phyloP scores from a whole-genome alignment of 768 basidiomycete species.

The Tylopilus felleus region DNA sequence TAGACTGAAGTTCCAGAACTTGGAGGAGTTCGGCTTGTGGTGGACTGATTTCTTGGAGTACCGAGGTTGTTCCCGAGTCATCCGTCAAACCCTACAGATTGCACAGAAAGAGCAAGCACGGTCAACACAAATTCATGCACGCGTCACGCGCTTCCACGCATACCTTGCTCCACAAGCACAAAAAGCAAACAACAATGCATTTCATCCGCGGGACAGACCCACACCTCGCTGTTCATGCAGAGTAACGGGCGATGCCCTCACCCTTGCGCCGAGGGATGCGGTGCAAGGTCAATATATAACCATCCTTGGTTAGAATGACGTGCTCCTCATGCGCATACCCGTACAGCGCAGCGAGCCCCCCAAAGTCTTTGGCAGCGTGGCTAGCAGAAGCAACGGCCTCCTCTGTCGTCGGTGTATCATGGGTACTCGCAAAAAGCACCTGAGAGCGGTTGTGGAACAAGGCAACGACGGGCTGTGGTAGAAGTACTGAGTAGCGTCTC shows the following conservation, averaged over 20 bases:
- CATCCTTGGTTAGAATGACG: constrained; percentile 81
- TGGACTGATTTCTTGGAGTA: constrained; percentile 83
- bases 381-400: constrained; percentile 37
- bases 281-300: constrained; percentile 79
- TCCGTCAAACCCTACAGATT: constrained; percentile 61
- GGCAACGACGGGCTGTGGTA: constrained; percentile 59
- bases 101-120: background rate
- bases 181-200: constrained; percentile 72
- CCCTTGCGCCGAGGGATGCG: constrained; percentile 63
- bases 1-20: constrained; percentile 80
- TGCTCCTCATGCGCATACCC: constrained; percentile 79
- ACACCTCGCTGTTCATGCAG: constrained; percentile 81
- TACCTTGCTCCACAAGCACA: constrained; percentile 67
- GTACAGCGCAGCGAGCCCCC: constrained; percentile 63
- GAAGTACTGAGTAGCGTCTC: constrained; percentile 55
- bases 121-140: background rate
- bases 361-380: constrained; percentile 47
- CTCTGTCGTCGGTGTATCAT: constrained; percentile 19
- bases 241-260: constrained; percentile 26
- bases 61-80: constrained; percentile 85
- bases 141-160: background rate
- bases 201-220: constrained; percentile 74
- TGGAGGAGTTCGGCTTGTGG: constrained; percentile 58
- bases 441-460: constrained; percentile 77
- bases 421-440: constrained; percentile 44